phyloP scores from a whole-genome alignment of 2,329 filamentous ascomycete species.

The Talaromyces sp. region DNA sequence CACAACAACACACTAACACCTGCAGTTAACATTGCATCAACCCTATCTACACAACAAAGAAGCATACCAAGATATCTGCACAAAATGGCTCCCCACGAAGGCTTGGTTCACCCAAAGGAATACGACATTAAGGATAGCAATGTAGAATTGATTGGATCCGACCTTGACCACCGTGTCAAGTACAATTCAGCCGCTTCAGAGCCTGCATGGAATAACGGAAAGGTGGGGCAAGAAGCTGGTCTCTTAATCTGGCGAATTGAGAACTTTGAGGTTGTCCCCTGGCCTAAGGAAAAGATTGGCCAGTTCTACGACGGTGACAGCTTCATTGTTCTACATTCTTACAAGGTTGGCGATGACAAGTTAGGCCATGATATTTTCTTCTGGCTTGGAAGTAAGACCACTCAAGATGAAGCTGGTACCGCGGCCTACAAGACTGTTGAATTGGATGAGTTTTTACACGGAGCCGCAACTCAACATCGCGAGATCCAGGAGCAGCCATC shows the following conservation, averaged over 20 bases:
- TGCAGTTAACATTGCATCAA: neutral
- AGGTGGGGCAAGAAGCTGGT: constrained; percentile 57
- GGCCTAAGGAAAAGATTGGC: constrained; percentile 60
- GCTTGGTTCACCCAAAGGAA: constrained; percentile 64
- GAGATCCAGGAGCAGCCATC: constrained; percentile 64
- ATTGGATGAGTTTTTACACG: constrained; percentile 67
- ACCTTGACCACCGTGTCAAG: constrained; percentile 69
- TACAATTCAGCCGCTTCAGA: constrained; percentile 67
- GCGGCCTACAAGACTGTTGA: constrained; percentile 73
- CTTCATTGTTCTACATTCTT: constrained; percentile 66
- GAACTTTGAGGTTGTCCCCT: constrained; percentile 65
- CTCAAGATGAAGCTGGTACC: constrained; percentile 69
- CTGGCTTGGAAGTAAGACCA: constrained; percentile 67
- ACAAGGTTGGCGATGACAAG: constrained; percentile 54
- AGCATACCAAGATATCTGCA: neutral
- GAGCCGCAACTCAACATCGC: constrained; percentile 65
- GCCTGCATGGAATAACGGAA: constrained; percentile 67
- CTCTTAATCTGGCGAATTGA: constrained; percentile 69
- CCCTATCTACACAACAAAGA: neutral
- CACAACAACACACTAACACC: neutral
- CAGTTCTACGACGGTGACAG: constrained; percentile 70
- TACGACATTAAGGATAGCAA: constrained; percentile 71
- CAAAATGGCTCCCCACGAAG: constrained; percentile 63
- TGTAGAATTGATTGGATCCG: constrained; percentile 65
- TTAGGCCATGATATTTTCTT: constrained; percentile 69